Evolutionary conservation across 176 grass and related monocot genomes (phyloP).

Genomic region (Pontederia paniculata): DNA sequence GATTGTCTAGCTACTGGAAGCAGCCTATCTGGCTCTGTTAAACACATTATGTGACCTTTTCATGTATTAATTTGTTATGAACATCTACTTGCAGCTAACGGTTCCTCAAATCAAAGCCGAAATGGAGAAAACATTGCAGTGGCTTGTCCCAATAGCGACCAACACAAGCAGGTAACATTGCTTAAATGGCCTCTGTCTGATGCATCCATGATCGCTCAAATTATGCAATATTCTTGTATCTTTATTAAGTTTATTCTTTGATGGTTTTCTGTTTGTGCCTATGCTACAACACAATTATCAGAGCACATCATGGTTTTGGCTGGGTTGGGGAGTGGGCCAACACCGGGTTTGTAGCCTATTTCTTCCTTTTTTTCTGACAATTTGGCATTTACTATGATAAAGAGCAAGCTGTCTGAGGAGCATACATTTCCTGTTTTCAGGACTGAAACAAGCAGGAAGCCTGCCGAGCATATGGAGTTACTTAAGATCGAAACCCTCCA

Average conservation of each 20-base stretch:
- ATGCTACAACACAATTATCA: not conserved
- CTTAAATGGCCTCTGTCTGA: too few relatives aligned
- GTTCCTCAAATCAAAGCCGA: slow-evolving; percentile 46
- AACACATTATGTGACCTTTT: not conserved
- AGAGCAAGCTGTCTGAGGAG: not conserved
- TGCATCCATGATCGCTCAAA: not conserved
- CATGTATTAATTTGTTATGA: not conserved
- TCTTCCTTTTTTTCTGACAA: not conserved
- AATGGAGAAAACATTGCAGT: slow-evolving; percentile 71
- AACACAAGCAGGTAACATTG: slow-evolving; percentile 47
- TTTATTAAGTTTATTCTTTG: not conserved
- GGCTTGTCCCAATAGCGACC: slow-evolving; percentile 77
- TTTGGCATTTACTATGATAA: not conserved
- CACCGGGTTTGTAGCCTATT: slow-evolving; percentile 35
- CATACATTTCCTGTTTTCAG: slow-evolving; percentile 21
- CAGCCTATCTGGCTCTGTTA: not conserved
- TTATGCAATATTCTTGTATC: not conserved
- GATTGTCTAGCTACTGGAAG: not conserved
- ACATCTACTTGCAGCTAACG: slow-evolving; percentile 39
- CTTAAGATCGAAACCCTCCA: slow-evolving; percentile 68
- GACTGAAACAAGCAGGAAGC: slow-evolving; percentile 22
- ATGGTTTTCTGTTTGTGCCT: too few relatives aligned
- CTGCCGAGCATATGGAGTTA: slow-evolving; percentile 23
- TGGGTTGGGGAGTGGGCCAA: slow-evolving; percentile 19
- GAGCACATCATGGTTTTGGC: slow-evolving; percentile 6